Evolutionary conservation across 78 protist genomes (phyloP).

Genomic region (Pirum gemmata): DNA sequence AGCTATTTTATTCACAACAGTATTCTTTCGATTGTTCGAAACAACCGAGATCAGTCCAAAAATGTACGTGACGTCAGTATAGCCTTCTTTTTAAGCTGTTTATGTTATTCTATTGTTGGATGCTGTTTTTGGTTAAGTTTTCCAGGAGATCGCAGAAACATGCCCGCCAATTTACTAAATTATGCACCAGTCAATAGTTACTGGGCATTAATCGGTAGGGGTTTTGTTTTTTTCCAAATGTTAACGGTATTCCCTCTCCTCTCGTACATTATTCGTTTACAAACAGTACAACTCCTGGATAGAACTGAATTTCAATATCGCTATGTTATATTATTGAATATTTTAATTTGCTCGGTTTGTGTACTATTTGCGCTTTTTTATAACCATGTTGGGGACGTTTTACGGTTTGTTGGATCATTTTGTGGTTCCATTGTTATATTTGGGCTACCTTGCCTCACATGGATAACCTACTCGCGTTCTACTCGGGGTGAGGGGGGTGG

Average conservation of each 20-base stretch:
- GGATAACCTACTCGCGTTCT: neutral
- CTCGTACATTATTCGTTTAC: no score
- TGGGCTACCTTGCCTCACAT: neutral
- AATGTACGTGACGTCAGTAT: constrained; percentile 36
- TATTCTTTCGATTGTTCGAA: constrained; percentile 27
- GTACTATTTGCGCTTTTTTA: no score
- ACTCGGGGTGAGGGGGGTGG: neutral
- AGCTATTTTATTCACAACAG: constrained; percentile 31
- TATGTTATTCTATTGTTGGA: constrained; percentile 13
- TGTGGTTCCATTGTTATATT: constrained; percentile 4
- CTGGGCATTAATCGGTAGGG: constrained; percentile 35
- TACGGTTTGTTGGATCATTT: no score
- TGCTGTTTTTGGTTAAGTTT: neutral
- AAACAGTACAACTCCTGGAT: no score
- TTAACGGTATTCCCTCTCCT: no score
- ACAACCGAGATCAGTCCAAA: constrained; percentile 41
- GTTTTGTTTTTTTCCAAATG: neutral
- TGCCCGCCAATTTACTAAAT: no score
- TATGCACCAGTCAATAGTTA: neutral
- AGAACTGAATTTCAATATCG: no score
- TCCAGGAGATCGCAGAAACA: neutral
- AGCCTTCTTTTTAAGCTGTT: constrained; percentile 1
- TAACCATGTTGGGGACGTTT: no score
- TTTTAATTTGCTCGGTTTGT: no score
- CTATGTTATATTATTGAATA: no score